phyloP scores from a whole-genome alignment of 768 basidiomycete species.

The Hydnomerulius pinastri region DNA sequence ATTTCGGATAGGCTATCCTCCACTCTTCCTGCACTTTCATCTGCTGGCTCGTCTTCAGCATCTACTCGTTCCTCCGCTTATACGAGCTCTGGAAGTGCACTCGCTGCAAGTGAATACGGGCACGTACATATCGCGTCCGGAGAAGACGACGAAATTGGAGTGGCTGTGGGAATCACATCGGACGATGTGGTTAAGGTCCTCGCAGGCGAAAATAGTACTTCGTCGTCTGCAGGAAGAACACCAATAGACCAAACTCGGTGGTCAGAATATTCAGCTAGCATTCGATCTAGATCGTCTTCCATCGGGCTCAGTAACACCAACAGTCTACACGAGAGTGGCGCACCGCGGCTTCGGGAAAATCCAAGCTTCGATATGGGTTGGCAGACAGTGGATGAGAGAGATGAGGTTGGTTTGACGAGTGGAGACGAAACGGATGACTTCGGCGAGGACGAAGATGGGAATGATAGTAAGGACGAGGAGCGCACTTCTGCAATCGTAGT shows the following conservation, averaged over 20 bases:
- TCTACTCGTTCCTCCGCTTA: slow-evolving; percentile 80
- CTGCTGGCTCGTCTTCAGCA: slow-evolving; percentile 66
- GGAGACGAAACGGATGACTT: slow-evolving; percentile 52
- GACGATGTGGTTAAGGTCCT: slow-evolving; percentile 67
- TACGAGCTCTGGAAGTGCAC: slow-evolving; percentile 66
- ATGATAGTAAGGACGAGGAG: slow-evolving; percentile 60
- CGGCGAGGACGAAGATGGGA: slow-evolving; percentile 52
- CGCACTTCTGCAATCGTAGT: slow-evolving; percentile 76
- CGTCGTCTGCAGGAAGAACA: slow-evolving; percentile 49
- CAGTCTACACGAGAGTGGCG: slow-evolving; percentile 39
- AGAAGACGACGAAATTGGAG: slow-evolving; percentile 53
- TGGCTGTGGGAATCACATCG: slow-evolving; percentile 61
- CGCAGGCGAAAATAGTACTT: slow-evolving; percentile 48
- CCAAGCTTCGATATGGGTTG: slow-evolving; percentile 78
- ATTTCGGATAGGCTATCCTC: slow-evolving; percentile 36
- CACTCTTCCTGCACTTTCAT: slow-evolving; percentile 62
- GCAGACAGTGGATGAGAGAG: slow-evolving; percentile 72
- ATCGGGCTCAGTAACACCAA: slow-evolving; percentile 49
- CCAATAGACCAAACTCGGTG: slow-evolving; percentile 67
- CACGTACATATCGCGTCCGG: slow-evolving; percentile 67
- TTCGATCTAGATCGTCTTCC: slow-evolving; percentile 73
- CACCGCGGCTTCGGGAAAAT: slow-evolving; percentile 56
- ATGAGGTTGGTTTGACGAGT: slow-evolving; percentile 61
- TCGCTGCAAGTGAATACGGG: slow-evolving; percentile 60
- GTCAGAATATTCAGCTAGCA: slow-evolving; percentile 71